Evolutionary conservation across 192 early-diverging fungal genomes (phyloP).

Genomic region (Entrophospora sp.): DNA sequence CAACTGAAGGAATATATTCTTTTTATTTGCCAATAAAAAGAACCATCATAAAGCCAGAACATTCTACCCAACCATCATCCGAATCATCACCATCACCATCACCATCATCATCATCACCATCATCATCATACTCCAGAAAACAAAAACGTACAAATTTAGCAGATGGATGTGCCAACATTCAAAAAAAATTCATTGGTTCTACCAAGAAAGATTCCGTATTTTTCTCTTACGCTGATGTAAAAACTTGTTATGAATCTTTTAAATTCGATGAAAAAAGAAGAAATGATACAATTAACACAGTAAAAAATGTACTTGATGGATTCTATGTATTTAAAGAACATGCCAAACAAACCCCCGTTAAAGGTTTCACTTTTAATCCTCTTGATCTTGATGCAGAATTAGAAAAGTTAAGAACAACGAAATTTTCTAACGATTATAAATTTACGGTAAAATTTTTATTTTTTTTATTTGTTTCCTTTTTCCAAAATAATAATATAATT

Average conservation of each 20-base stretch:
- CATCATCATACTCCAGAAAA: neutral
- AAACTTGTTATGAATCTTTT: constrained; percentile 2
- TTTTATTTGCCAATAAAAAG: neutral
- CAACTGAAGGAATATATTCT: neutral
- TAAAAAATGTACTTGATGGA: neutral
- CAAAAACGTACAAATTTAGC: neutral
- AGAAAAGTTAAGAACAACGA: neutral
- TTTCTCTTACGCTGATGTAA: neutral
- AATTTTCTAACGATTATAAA: neutral
- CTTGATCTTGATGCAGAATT: neutral
- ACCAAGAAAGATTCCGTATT: neutral
- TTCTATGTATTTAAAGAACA: neutral
- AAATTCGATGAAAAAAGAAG: neutral
- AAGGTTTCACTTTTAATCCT: neutral
- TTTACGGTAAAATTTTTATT: neutral
- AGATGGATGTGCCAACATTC: constrained; percentile 6
- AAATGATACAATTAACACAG: neutral
- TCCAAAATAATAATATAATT: no score
- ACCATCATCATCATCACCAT: no score
- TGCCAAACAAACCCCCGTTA: neutral
- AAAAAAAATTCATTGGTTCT: neutral
- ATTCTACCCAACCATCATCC: no score
- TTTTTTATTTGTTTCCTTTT: neutral
- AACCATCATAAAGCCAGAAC: no score
- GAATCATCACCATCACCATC: neutral